Evolutionary conservation across 2,329 filamentous ascomycete genomes (phyloP), one percentile per base, ranked within the genome.

Genomic region (Ascochyta clinopodiicola): DNA sequence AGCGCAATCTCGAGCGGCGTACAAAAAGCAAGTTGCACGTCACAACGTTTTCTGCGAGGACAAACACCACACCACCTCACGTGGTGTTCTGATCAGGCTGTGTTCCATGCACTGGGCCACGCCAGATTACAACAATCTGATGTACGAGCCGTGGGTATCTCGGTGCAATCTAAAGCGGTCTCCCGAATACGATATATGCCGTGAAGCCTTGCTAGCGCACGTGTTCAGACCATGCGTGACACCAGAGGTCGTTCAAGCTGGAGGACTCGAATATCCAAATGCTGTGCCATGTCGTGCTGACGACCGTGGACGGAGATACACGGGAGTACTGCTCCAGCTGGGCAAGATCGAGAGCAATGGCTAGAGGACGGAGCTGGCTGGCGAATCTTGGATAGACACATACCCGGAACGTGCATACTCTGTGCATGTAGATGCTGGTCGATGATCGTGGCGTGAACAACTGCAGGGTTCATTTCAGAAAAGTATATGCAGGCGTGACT

Each of bases 401-500:
- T 24, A 19, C 22, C 43, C 21, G 27, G 52, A 43, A 22, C 46
- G 35, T 55, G 45, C 51, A 40, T 32, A 40, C 40, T 21, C 15
- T 34, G 32, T 51, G 47, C 44, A 31, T 42, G 25, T 27, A 44
- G 34, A 45, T 29, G 39, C 22, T 51, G 42, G 44, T 44, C 43
- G 51, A 45, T 52, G 27, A 44, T 61, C 44, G 48, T 57, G 52
- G 57, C 57, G 49, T 53, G 46, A 51, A 45, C 42, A 56, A 46
- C 49, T 58, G 57, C 60, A 57, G 57, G 54, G 54, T 46, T 37
- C 29, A 29, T n/a, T 27, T n/a, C 36, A 40, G 35, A 25, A 50
- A 42, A 32, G 34, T 15, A 25, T 31, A 13, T 52, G 42, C 42
- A 40, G 38, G 31, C 22, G 35, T 40, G 29, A 32, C 32, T 32